These are phyloP conservation scores for Ceratocystis alfenasii DNA, from an alignment of 2,329 filamentous ascomycete species.

Conservation along the genomic window DNA sequence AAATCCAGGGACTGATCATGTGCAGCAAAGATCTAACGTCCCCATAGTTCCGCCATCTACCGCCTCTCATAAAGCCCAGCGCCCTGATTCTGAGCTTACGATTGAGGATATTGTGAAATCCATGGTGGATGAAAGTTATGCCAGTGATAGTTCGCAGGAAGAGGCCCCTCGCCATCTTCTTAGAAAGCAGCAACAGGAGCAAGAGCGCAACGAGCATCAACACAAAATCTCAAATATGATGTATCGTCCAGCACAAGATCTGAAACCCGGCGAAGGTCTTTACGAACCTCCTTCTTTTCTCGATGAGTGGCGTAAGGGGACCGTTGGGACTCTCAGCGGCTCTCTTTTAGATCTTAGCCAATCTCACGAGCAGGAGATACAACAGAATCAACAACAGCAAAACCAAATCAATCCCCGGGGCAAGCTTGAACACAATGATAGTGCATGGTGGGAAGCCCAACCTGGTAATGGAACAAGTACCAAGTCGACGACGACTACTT, in stretches of 20 bases:
- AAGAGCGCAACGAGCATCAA: conserved; percentile 15
- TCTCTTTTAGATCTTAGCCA: conserved; percentile 47
- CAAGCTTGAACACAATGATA: conserved; percentile 30
- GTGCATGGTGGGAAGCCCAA: conserved; percentile 65
- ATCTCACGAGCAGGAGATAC: conserved; percentile 18
- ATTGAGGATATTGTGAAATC: conserved; percentile 21
- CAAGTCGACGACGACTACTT: background rate
- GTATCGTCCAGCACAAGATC: conserved; percentile 14
- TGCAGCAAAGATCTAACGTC: background rate
- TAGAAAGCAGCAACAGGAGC: conserved; percentile 15
- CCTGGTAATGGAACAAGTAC: background rate
- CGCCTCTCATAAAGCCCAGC: conserved; percentile 13
- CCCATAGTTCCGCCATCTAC: background rate
- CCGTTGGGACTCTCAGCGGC: conserved; percentile 48
- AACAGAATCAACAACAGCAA: conserved; percentile 14
- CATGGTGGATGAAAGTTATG: conserved; percentile 17
- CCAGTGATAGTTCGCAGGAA: conserved; percentile 19
- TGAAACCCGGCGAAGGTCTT: conserved; percentile 38
- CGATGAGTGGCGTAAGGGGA: conserved; percentile 61
- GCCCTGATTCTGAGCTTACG: conserved; percentile 21
- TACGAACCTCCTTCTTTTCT: conserved; percentile 51
- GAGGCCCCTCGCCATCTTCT: conserved; percentile 15
- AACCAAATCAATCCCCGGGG: background rate
- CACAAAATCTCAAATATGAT: conserved; percentile 18
- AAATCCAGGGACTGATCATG: background rate